Evolutionary conservation across 225 moss, liverwort and hornwort species (phyloP), one percentile per base, ranked within the genome.

Genomic region (Neckera pumila): DNA sequence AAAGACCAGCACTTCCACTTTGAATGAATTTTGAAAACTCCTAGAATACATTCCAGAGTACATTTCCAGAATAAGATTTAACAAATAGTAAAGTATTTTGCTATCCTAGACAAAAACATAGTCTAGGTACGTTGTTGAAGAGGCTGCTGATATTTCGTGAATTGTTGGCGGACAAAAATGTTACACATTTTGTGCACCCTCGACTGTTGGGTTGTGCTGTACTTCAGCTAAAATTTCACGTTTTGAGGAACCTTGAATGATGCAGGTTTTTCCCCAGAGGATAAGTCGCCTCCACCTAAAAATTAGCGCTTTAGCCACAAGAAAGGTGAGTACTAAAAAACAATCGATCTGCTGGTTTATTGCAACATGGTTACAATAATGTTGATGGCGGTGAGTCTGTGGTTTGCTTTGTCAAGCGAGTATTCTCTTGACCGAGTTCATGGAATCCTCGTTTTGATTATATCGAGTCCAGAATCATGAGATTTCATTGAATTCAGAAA

Each of bases 371-470:
- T 56, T 66, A 49, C 60, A 90, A 88, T 85, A 81, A 85, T 88
- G 90, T 47, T 27, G 84, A 19, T 64, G 71, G 69, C 82, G 58
- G 82, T 61, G 43, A 82, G 82, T 28, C 72, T 28, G 72, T 43
- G 63, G 80, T 59, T 82, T 58, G 42, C 16, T 81, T 58, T 76
- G 60, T n/a, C 38, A 8, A 61, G n/a, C n/a, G n/a, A n/a, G 82
- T 65, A 69, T 62, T 60, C n/a, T 71, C 79, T 84, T 84, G 84
- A 90, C 87, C 81, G 85, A 75, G 90, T 85, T 75, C 81, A 88
- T 33, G 63, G 84, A 73, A 79, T 73, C 56, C 54, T 49, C 54
- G 33, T 72, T 72, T 64, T 34, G 73, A 66, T 85, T 22, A 23
- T 75, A 12, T 66, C 66, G 4, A 13, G 47, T 79, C n/a, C 54